These are phyloP conservation scores for Vaccinium corymbosum DNA, from an alignment of 148 eudicot genomes.

Conservation along the genomic window DNA sequence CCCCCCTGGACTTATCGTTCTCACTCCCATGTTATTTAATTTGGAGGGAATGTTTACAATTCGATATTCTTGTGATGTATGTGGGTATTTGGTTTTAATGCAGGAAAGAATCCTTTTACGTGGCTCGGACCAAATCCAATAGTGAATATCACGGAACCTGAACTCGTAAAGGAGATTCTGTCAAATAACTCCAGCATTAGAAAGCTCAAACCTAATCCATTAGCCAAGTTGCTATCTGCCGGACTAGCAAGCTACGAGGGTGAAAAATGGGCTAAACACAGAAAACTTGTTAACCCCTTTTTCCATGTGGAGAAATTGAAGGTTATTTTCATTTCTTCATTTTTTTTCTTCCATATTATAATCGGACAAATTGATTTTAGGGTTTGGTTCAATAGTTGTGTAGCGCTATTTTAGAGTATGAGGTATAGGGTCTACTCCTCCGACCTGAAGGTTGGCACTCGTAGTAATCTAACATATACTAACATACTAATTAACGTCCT, in stretches of 20 bases:
- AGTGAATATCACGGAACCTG: slow-evolving; percentile 20
- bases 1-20: too few species aligned
- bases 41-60: too few species aligned
- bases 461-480: too few species aligned
- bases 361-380: not conserved
- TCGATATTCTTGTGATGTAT: not conserved
- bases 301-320: slow-evolving; percentile 29
- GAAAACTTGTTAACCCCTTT: slow-evolving; percentile 30
- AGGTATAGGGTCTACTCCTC: too few species aligned
- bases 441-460: too few species aligned
- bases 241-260: slow-evolving; percentile 26
- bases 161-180: slow-evolving; percentile 21
- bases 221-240: not conserved
- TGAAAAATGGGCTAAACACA: slow-evolving; percentile 37
- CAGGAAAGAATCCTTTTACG: slow-evolving; percentile 16
- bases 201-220: slow-evolving; percentile 18
- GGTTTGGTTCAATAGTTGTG: too few species aligned
- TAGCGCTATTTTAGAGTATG: too few species aligned
- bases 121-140: slow-evolving; percentile 11
- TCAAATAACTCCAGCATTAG: slow-evolving; percentile 4
- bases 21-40: too few species aligned
- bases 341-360: not conserved
- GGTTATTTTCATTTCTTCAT: slow-evolving; percentile 17
- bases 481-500: too few species aligned
- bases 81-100: not conserved